A percentile compares a stretch with the other conserved stretches of the same genome.
These are phyloP conservation scores for Gnaphalium uliginosum DNA, from an alignment of 129 eudicot genomes.

Conservation along the genomic window DNA sequence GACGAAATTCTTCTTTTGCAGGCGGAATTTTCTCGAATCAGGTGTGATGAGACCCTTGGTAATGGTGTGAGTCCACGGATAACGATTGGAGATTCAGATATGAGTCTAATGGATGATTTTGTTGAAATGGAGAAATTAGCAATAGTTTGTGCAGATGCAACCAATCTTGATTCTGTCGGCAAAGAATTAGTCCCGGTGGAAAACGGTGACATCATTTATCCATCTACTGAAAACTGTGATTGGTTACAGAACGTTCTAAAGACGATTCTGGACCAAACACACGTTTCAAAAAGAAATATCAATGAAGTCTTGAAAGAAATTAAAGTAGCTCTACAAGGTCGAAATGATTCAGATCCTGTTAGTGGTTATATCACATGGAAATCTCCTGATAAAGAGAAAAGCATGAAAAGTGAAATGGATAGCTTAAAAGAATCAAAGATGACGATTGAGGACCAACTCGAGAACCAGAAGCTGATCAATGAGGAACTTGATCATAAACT, in stretches of 20 bases:
- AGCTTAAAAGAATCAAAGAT: conserved; percentile 47
- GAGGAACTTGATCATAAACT: conserved; percentile 85
- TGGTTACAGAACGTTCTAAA: conserved; percentile 53
- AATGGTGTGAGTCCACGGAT: conserved; percentile 27
- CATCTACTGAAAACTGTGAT: conserved; percentile 23
- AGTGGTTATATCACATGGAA: conserved; percentile 75
- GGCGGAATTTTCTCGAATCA: conserved; percentile 33
- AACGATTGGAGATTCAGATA: conserved; percentile 49
- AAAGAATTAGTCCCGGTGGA: conserved; percentile 60
- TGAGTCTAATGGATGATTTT: conserved; percentile 78
- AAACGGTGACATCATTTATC: conserved; percentile 15
- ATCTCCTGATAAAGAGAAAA: conserved; percentile 42
- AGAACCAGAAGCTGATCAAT: conserved; percentile 71
- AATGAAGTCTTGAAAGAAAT: conserved; percentile 66
- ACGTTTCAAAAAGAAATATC: conserved; percentile 48
- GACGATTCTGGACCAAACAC: conserved; percentile 49
- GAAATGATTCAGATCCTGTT: conserved; percentile 29
- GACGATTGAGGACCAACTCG: conserved; percentile 61
- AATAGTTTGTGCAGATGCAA: conserved; percentile 47
- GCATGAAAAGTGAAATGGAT: conserved; percentile 47
- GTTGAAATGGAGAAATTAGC: conserved; percentile 86
- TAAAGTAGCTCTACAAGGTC: conserved; percentile 30
- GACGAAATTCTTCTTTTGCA: conserved; percentile 46
- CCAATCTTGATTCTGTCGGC: conserved; percentile 37
- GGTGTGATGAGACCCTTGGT: conserved; percentile 22